Evolutionary conservation across 306 rosid species (phyloP), one percentile per base, ranked within the genome.

Genomic region (Lotus japonicus): DNA sequence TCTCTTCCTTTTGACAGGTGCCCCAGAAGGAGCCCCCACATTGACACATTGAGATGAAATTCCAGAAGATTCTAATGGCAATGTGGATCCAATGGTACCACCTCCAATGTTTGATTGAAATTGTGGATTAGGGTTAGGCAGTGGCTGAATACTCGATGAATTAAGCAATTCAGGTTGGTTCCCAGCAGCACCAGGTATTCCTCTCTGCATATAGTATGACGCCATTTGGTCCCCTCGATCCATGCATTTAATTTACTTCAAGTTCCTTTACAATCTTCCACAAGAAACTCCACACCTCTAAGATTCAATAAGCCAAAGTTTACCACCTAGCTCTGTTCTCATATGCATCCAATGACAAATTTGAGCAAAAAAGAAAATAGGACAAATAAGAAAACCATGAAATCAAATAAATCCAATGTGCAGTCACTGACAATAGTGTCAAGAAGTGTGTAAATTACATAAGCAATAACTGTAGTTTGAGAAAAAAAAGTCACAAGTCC

Each of bases 161-260:
- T 56, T 75, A 56, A 68, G 85, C 50, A 90, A 66, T 64, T 85
- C 95, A 33, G 85, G 69, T 63, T 86, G 97, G 28, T 82, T 59
- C 41, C 90, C 97, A 58, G 92, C 72, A 77, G 82, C 84, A 75
- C 83, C 84, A 75, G 79, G 68, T 4, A 90, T 69, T 71, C 92
- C 94, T 64, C 99, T 84, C 51, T 86, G 89, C 76, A 90, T 79
- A 66, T 77, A 94, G 82, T 82, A 94, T 6, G 99, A 72, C 60
- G 89, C 80, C 89, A 88, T 88, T 69, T 84, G 92, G 78, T 95
- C 96, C 74, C 96, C 85, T 43, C 91, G 96, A 88, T 95, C 99
- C 99, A 95, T 92, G 95, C 91, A 89, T 85, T 84, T n/a, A n/a
- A n/a, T n/a, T n/a, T 83, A 85, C 82, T 80, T 67, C 72, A 39